Percentiles rank a stretch among this genome's conserved stretches.
These are phyloP conservation scores for Verticillium nonalfalfae DNA, from an alignment of 2,329 filamentous ascomycete genomes.

Conservation along the genomic window DNA sequence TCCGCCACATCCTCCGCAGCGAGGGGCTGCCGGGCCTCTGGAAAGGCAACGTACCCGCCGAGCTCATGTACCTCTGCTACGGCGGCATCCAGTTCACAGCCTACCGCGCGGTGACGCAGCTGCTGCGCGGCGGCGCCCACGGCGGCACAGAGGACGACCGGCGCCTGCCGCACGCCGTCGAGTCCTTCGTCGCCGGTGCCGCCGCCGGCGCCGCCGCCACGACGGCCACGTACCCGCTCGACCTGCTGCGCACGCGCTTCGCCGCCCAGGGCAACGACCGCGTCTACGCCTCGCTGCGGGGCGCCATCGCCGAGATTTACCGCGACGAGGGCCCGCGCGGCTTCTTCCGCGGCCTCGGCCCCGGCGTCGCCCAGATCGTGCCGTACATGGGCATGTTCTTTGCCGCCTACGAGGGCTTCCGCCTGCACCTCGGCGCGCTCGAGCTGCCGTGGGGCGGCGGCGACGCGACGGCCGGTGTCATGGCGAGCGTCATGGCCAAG, in stretches of 20 bases:
- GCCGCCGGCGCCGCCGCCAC: slow-evolving; percentile 78
- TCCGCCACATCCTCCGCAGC: slow-evolving; percentile 68
- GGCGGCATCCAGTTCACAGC: slow-evolving; percentile 83
- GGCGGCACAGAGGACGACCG: slow-evolving; percentile 17
- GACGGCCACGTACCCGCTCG: slow-evolving; percentile 81
- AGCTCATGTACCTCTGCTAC: slow-evolving; percentile 90
- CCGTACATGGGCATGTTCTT: slow-evolving; percentile 99
- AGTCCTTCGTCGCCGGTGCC: slow-evolving; percentile 80
- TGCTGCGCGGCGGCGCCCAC: slow-evolving; percentile 48
- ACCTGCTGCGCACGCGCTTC: slow-evolving; percentile 88
- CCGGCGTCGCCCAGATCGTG: slow-evolving; percentile 79
- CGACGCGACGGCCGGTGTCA: slow-evolving; percentile 75
- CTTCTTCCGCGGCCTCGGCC: slow-evolving; percentile 82
- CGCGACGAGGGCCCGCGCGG: slow-evolving; percentile 68
- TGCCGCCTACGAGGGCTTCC: slow-evolving; percentile 73
- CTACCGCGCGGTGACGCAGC: slow-evolving; percentile 69
- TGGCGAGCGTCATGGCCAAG: slow-evolving; percentile 78
- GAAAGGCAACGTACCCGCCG: slow-evolving; percentile 97
- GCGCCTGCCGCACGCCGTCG: slow-evolving; percentile 51
- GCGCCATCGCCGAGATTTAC: slow-evolving; percentile 66
- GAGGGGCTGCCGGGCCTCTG: slow-evolving; percentile 85
- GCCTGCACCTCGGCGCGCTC: slow-evolving; percentile 49
- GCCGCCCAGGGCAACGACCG: slow-evolving; percentile 82
- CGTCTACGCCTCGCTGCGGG: slow-evolving; percentile 68
- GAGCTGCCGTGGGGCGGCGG: slow-evolving; percentile 66